Conservation (phyloP, 1,139 yeast species). For the Lipomyces yarrowii region DNA sequence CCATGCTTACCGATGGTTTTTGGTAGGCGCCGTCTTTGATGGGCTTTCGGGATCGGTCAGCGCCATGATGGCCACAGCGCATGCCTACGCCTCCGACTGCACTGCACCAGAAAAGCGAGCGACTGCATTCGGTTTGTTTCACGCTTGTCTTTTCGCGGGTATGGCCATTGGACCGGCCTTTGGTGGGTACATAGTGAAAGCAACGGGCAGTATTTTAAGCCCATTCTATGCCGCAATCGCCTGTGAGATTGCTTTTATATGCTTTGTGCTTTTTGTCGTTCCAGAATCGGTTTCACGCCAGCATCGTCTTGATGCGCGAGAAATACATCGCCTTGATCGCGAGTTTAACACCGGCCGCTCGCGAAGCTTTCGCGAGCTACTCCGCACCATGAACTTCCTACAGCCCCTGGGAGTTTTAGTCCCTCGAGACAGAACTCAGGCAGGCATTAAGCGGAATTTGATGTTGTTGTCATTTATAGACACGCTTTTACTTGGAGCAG, state of each 20-base stretch:
- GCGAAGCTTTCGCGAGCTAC: slow-evolving; percentile 8
- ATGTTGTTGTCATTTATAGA: slow-evolving; percentile 54
- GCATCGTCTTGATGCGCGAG: slow-evolving; percentile 51
- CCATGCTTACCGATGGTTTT: slow-evolving; percentile 43
- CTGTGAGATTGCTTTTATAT: slow-evolving; percentile 37
- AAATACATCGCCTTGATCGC: slow-evolving; percentile 43
- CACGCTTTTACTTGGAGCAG: slow-evolving; percentile 47
- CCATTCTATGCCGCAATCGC: slow-evolving; percentile 39
- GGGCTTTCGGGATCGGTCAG: slow-evolving; percentile 60
- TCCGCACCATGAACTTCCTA: slow-evolving; percentile 30
- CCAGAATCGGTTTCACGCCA: slow-evolving; percentile 54
- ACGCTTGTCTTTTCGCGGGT: slow-evolving; percentile 63
- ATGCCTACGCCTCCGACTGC: slow-evolving; percentile 67
- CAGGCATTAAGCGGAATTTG: slow-evolving; percentile 47
- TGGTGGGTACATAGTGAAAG: slow-evolving; percentile 50
- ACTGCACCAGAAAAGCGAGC: slow-evolving; percentile 59
- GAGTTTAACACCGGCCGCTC: slow-evolving; percentile 12
- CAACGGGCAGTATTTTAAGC: slow-evolving; percentile 37
- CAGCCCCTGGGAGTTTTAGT: slow-evolving; percentile 56
- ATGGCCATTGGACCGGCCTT: slow-evolving; percentile 65
- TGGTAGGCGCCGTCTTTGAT: slow-evolving; percentile 47
- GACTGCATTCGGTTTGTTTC: slow-evolving; percentile 56
- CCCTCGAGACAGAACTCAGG: slow-evolving; percentile 46
- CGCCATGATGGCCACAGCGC: slow-evolving; percentile 55
- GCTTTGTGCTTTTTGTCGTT: slow-evolving; percentile 48